Base-by-base conservation (phyloP, 2,329 filamentous ascomycete genomes). In the Colletotrichum gloeosporioides region DNA sequence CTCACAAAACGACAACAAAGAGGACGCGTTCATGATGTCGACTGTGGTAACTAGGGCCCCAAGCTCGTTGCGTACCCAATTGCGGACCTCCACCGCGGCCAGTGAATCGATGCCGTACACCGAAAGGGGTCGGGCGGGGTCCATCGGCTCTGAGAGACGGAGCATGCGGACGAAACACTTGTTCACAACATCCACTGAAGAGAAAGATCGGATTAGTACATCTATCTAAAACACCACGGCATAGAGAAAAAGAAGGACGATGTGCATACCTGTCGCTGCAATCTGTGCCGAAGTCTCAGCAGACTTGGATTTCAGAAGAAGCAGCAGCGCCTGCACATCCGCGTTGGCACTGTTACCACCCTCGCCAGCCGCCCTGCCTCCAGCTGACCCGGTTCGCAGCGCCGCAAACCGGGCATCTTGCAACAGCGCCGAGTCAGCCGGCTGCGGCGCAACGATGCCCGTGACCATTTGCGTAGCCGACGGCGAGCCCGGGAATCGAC, bases 81-180 rank as follows among this genome's bases (percentile, higher is more conserved):
- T 82, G 4, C 82, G 78, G 18, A 84, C 55, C 74, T 83, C 82
- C 2, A 84, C 82, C 0, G 82, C 82, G 1, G 80, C 77, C 32
- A 84, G 63, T 0, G 80, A 84, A 36, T 84, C 82, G 2, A 83
- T 65, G 0, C 83, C 82, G 29, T 83, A 84, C 0, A 78, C 75
- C 3, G 78, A 75, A 7, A 83, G 73, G 2, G 81, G 78, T 44
- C 81, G 80, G 3, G 75, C 77, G 0, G 78, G 78, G 36, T 82
- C 80, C 63, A 84, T 78, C 3, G 79, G 71, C 22, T 79, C 78
- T 2, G 76, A 71, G 9, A 83, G 73, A 0, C 80, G 77, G 22
- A 84, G 75, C 9, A 75, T 78, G 9, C 39, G 16, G 2, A 29
- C 18, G 22, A 71, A 71, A 4, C 61, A 64, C 10, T 29, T 34